Evolutionary conservation across 2,329 filamentous ascomycete genomes (phyloP), one percentile per base, ranked within the genome.

Genomic region (Sphaerulina vaccinii): DNA sequence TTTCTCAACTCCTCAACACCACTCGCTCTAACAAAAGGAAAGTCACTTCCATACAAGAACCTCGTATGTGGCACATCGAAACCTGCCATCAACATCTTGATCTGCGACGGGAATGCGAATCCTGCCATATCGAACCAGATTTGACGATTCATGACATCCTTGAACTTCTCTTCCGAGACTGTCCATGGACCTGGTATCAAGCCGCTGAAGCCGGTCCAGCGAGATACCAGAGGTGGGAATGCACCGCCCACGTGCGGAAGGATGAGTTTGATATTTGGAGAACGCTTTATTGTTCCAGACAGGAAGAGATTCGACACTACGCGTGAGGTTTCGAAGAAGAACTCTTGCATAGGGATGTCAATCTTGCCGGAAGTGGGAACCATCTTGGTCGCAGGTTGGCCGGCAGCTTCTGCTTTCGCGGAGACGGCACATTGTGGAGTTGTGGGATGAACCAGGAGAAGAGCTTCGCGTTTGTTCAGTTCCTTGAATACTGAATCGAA

Each of bases 371-470:
- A 2, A 75, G 64, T 0, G 73, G 73, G n/a, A n/a, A n/a, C n/a
- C n/a, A n/a, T n/a, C 3, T 69, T 60, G 1, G 73, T 72, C n/a
- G n/a, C n/a, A n/a, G 62, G 29, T 38, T 58, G 46, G 38, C 59
- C 51, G 3, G 58, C 39, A 22, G 45, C 11, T 6, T 50, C 55
- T 19, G 55, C 42, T 3, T 54, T 35, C 2, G 63, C n/a, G n/a
- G n/a, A n/a, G n/a, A n/a, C n/a, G n/a, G 62, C 64, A 2, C 71
- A 73, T 51, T 71, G 75, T 0, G 75, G 75, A n/a, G 69, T 77
- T 0, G 78, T 81, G 0, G 78, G 79, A 50, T 83, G 80, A 39
- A 81, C 74, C 60, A 83, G 82, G 1, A 81, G 68, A 1, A 71
- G 74, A 0, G 75, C 75, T 3, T 74, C 68, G 1, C 75, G 63